Percentiles rank a stretch among this genome's conserved stretches.
Conservation (phyloP, 2,329 filamentous ascomycete species). For the Xylariaceae sp. region DNA sequence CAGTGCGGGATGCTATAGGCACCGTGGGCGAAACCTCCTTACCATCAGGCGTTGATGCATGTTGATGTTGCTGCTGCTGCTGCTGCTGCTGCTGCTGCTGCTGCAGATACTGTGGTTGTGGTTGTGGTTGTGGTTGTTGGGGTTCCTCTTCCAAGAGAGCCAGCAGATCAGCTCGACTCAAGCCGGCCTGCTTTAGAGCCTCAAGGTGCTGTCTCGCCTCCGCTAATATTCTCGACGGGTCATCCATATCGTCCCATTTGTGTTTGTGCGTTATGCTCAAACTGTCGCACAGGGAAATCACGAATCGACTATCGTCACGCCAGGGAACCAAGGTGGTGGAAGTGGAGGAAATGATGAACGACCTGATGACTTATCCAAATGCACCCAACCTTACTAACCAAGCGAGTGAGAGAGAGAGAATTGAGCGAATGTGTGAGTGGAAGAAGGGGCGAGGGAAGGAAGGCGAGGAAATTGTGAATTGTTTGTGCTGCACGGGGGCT, state of each 20-base stretch:
- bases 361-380: too few relatives aligned
- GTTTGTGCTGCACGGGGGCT: too few relatives aligned
- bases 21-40: constrained; percentile 10
- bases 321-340: too few relatives aligned
- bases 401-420: too few relatives aligned
- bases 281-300: neutral
- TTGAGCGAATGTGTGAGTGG: neutral
- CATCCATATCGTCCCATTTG: constrained; percentile 22
- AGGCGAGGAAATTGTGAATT: neutral
- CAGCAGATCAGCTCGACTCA: constrained; percentile 28
- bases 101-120: constrained; percentile 12
- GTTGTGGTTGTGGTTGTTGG: constrained; percentile 15
- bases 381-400: too few relatives aligned
- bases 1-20: constrained; percentile 4
- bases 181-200: constrained; percentile 31
- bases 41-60: constrained; percentile 22
- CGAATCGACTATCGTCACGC: too few relatives aligned
- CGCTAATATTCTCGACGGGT: constrained; percentile 29
- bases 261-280: constrained; percentile 2
- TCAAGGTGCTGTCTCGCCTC: constrained; percentile 31
- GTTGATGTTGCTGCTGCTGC: constrained; percentile 16
- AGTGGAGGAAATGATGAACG: too few relatives aligned
- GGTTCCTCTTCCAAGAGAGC: constrained; percentile 27
- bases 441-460: neutral
- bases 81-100: constrained; percentile 13